Evolutionary conservation across 495 filamentous ascomycete genomes (phyloP), one percentile per base, ranked within the genome.

Genomic region (Chaetomidium leptoderma): DNA sequence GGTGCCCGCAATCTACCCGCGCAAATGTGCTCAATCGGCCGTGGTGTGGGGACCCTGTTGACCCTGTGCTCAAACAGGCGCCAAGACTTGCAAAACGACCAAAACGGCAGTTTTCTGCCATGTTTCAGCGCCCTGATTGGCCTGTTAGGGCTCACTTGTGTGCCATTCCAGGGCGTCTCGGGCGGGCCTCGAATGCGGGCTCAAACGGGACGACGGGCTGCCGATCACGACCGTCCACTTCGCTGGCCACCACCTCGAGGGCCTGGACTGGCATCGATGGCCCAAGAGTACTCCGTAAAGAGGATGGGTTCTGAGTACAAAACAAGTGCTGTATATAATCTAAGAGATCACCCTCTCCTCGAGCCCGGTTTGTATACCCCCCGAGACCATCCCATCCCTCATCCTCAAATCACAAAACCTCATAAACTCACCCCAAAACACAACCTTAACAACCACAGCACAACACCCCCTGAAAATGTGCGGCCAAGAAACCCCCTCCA

Each of bases 21-120:
- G 58, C 65, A 71, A 71, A 71, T 63, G 47, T 67, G 68, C 68
- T 70, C 68, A 69, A 64, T 59, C 39, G 45, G 40, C 53, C 14
- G 23, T 40, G 57, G 44, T 37, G 21, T 10, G 42, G 17, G 45
- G 35, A n/a, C n/a, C n/a, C 24, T 7, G 2, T n/a, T 29, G 42
- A n/a, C 45, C n/a, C 54, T 8, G 45, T 27, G 43, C 37, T 51
- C 44, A 55, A 54, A 53, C 47, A 36, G 40, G 36, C 35, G 60
- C 63, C 53, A 59, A 59, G 53, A 33, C 16, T 19, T n/a, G 2
- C 23, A 17, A 55, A 52, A 45, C 35, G 39, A 51, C 53, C 19
- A 60, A 67, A 65, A 55, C 59, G 62, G 65, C 59, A 67, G 59
- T 65, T 67, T 63, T 60, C n/a, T 40, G 62, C 32, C 33, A 29